Evolutionary conservation across 2,329 filamentous ascomycete genomes (phyloP).

Genomic region (Elsinoe arachidis): DNA sequence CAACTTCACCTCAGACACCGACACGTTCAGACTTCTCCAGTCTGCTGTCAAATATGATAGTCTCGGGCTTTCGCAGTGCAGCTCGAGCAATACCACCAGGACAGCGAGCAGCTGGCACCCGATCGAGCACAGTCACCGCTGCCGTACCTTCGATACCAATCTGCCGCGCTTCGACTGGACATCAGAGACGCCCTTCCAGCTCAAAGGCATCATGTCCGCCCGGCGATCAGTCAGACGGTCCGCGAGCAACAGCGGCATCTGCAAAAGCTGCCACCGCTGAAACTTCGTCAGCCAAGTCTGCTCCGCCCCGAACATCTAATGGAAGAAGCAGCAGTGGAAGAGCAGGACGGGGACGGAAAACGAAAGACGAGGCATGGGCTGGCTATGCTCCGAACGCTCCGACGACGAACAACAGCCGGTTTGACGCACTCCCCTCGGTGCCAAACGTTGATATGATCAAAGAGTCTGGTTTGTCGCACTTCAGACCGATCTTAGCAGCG

Average conservation of each 20-base stretch:
- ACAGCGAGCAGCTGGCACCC: not conserved
- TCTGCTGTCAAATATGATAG: constrained; percentile 5
- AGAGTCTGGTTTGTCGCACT: constrained; percentile 23
- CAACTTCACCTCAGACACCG: not conserved
- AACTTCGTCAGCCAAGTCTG: constrained; percentile 17
- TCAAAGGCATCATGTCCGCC: constrained; percentile 44
- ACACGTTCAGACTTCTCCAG: not conserved
- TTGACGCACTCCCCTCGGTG: constrained; percentile 60
- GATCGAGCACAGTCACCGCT: not conserved
- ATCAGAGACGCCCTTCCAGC: constrained; percentile 42
- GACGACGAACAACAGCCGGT: constrained; percentile 30
- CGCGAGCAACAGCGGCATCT: constrained; percentile 15
- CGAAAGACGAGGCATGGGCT: constrained; percentile 16
- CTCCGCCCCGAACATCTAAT: constrained; percentile 9
- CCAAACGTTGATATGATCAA: constrained; percentile 66
- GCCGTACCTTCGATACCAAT: not conserved
- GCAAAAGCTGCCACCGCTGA: constrained; percentile 24
- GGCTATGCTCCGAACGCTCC: constrained; percentile 13
- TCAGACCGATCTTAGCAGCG: not conserved
- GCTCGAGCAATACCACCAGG: constrained; percentile 9
- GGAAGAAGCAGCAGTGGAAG: constrained; percentile 6
- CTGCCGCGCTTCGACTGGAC: constrained; percentile 18
- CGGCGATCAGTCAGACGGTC: constrained; percentile 22
- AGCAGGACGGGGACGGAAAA: constrained; percentile 16
- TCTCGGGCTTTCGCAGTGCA: constrained; percentile 9